Conservation (phyloP, 1,284 basidiomycete genomes). For the Agaricales sp. region DNA sequence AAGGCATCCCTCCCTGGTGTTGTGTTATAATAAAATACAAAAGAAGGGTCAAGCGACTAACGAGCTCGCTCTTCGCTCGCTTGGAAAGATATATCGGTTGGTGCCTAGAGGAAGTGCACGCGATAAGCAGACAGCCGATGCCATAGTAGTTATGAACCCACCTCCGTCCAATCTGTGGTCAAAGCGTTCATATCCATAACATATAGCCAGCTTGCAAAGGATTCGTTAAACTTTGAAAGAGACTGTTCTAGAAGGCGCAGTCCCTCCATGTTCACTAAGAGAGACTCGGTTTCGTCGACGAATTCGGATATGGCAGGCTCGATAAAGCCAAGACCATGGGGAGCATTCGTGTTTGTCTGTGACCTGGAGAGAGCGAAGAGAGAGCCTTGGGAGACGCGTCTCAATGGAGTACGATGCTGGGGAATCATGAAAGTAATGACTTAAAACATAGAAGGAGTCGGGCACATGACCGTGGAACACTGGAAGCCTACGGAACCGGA, state of each 20-base stretch:
- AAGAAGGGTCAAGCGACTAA: conserved; percentile 17
- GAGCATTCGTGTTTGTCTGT: conserved; percentile 56
- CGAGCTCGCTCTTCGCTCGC: conserved; percentile 53
- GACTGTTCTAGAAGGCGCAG: conserved; percentile 67
- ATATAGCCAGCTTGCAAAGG: conserved; percentile 87
- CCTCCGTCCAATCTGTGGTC: conserved; percentile 88
- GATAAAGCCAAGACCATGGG: conserved; percentile 80
- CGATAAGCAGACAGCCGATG: background rate
- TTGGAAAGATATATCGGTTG: conserved; percentile 50
- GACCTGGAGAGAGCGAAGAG: conserved; percentile 77
- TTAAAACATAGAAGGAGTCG: background rate
- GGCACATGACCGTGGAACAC: background rate
- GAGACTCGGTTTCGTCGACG: conserved; percentile 75
- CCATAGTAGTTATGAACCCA: conserved; percentile 19
- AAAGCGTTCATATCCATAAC: conserved; percentile 92
- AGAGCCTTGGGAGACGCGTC: conserved; percentile 86
- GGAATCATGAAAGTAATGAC: background rate
- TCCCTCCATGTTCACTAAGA: conserved; percentile 68
- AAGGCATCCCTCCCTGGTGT: conserved; percentile 34
- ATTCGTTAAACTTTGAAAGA: conserved; percentile 83
- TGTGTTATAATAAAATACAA: conserved; percentile 1
- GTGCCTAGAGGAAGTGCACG: conserved; percentile 31
- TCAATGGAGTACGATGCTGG: conserved; percentile 66
- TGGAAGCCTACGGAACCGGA: background rate
- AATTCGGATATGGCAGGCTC: conserved; percentile 80